phyloP scores from a whole-genome alignment of 164 flowering plant species.

The Berberis vulgaris region DNA sequence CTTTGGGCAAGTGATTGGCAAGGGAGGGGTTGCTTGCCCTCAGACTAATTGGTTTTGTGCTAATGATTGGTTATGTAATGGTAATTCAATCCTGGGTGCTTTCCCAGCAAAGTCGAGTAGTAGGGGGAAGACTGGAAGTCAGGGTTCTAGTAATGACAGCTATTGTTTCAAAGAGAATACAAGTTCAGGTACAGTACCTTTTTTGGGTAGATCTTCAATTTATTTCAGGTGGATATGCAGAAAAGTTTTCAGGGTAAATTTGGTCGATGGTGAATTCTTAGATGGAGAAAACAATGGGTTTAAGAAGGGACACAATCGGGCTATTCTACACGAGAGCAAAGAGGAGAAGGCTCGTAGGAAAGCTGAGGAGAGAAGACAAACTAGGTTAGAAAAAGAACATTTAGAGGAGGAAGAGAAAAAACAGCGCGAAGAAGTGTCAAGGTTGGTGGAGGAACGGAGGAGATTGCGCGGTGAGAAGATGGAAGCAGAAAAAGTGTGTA shows the following conservation, averaged over 20 bases:
- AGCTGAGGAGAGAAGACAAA: conserved; percentile 95
- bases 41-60: conserved; percentile 71
- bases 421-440: conserved; percentile 95
- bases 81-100: conserved; percentile 49
- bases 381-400: conserved; percentile 86
- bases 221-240: conserved; percentile 76
- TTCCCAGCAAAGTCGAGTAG: conserved; percentile 34
- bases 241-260: conserved; percentile 58
- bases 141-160: conserved; percentile 40
- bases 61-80: conserved; percentile 71
- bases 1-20: conserved; percentile 64
- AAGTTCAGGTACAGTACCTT: conserved; percentile 41
- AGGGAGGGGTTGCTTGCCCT: conserved; percentile 63
- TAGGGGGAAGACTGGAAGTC: conserved; percentile 44
- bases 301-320: conserved; percentile 63
- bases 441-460: conserved; percentile 89
- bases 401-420: conserved; percentile 94
- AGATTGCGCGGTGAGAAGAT: conserved; percentile 65
- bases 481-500: conserved; percentile 56
- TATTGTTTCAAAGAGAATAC: conserved; percentile 60
- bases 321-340: conserved; percentile 52
- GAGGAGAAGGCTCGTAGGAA: conserved; percentile 89
- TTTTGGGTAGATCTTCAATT: conserved; percentile 40
- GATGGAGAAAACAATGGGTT: conserved; percentile 51
- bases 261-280: conserved; percentile 33